phyloP scores from a whole-genome alignment of 345 rosid genomes.

The Psidium guajava region DNA sequence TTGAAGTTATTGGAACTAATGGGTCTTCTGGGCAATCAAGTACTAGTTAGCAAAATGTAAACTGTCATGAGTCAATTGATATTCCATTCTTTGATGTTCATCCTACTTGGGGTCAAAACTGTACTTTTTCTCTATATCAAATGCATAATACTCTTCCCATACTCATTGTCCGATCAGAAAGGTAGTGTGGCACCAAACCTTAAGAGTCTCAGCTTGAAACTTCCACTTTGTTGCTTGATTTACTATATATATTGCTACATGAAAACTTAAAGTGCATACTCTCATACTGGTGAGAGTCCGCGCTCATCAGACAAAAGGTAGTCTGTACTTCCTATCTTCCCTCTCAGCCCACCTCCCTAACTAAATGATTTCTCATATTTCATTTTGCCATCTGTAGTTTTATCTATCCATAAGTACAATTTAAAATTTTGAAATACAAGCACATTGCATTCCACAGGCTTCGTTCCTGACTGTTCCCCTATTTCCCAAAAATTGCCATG shows the following conservation, averaged over 20 bases:
- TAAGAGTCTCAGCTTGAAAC: too few species aligned
- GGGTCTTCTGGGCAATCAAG: background rate
- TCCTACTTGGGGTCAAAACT: background rate
- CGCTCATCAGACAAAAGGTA: background rate
- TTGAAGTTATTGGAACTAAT: background rate
- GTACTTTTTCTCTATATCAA: too few species aligned
- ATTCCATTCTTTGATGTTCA: background rate
- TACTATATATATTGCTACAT: too few species aligned
- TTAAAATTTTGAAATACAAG: background rate
- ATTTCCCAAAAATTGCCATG: background rate
- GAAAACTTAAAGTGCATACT: too few species aligned
- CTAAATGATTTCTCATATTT: background rate
- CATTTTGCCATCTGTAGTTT: background rate
- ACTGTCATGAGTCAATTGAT: background rate
- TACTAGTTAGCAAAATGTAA: background rate
- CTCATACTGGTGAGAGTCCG: too few species aligned
- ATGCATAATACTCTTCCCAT: too few species aligned
- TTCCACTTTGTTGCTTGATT: too few species aligned
- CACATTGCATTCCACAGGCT: background rate
- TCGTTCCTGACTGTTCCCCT: background rate
- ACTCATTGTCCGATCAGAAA: too few species aligned
- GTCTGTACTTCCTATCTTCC: background rate
- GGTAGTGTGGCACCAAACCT: too few species aligned
- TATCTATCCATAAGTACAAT: background rate
- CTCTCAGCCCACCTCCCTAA: background rate